phyloP scores from a whole-genome alignment of 2,329 filamentous ascomycete genomes.

The Polychaeton citri region DNA sequence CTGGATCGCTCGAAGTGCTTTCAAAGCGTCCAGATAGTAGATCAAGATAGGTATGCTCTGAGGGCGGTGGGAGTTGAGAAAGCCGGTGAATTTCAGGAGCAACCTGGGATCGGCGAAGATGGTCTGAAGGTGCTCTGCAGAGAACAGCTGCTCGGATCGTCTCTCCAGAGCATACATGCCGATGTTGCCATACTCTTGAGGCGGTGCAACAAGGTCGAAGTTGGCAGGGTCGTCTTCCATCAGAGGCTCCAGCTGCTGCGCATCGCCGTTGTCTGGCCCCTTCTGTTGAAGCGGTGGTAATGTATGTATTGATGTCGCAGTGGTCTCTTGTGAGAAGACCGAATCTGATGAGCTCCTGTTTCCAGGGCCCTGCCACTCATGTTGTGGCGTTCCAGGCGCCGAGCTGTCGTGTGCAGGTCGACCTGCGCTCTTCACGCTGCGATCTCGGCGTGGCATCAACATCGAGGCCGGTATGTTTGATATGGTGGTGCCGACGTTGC shows the following conservation, averaged over 20 bases:
- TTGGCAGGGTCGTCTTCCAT: constrained; percentile 40
- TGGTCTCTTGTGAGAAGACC: constrained; percentile 22
- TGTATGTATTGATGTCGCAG: constrained; percentile 22
- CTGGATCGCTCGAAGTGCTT: constrained; percentile 55
- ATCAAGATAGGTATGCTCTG: constrained; percentile 52
- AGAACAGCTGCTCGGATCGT: constrained; percentile 54
- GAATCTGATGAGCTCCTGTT: constrained; percentile 22
- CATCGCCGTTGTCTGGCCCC: constrained; percentile 24
- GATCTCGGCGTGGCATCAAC: not conserved
- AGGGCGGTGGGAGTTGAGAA: constrained; percentile 46
- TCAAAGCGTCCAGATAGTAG: constrained; percentile 59
- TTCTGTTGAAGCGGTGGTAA: constrained; percentile 32
- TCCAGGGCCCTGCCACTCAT: constrained; percentile 9
- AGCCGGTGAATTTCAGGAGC: constrained; percentile 53
- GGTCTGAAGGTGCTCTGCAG: constrained; percentile 47
- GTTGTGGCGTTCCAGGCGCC: constrained; percentile 1
- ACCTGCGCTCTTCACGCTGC: not conserved
- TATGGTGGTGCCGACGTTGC: not conserved
- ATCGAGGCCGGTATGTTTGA: not conserved
- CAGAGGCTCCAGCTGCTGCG: constrained; percentile 32
- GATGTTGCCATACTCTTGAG: constrained; percentile 12
- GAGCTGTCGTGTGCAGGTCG: not conserved
- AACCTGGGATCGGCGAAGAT: constrained; percentile 53
- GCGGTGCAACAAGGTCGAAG: constrained; percentile 37
- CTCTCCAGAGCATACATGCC: constrained; percentile 44